Evolutionary conservation across 2,329 filamentous ascomycete species (phyloP).

Genomic region (Rhytidhysteron rufulum): DNA sequence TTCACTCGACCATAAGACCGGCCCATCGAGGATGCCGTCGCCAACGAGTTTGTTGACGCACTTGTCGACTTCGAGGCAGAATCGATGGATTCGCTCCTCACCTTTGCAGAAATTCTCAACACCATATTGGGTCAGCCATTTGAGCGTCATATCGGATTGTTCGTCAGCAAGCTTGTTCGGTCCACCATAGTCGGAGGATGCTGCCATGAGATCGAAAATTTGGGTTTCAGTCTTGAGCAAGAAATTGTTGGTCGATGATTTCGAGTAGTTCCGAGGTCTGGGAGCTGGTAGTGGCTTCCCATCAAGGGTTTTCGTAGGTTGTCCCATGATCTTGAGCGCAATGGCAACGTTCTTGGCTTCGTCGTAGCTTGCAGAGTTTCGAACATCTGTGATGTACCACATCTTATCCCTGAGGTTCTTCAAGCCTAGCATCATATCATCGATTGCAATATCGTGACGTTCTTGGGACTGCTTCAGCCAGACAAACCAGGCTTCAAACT

Average conservation of each 20-base stretch:
- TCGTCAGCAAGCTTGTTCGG: conserved; percentile 96
- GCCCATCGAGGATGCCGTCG: conserved; percentile 77
- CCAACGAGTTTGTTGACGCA: conserved; percentile 83
- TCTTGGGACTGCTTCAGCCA: conserved; percentile 81
- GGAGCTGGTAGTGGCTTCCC: conserved; percentile 37
- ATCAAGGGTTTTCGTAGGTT: conserved; percentile 42
- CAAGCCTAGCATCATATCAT: conserved; percentile 69
- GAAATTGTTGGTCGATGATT: conserved; percentile 52
- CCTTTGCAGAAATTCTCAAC: conserved; percentile 93
- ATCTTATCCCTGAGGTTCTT: conserved; percentile 86
- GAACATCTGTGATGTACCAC: conserved; percentile 96
- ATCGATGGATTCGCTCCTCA: conserved; percentile 90
- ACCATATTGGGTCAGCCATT: conserved; percentile 76
- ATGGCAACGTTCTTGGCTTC: conserved; percentile 81
- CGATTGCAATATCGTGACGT: conserved; percentile 68
- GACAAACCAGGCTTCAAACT: conserved; percentile 77
- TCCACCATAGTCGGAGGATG: conserved; percentile 76
- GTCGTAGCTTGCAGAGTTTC: conserved; percentile 83
- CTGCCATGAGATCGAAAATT: conserved; percentile 81
- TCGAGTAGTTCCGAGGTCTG: conserved; percentile 41
- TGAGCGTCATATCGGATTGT: conserved; percentile 77
- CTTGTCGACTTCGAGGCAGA: conserved; percentile 83
- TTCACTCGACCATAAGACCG: conserved; percentile 88
- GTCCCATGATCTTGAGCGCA: conserved; percentile 86
- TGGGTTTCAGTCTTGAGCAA: conserved; percentile 80